Base-by-base conservation (phyloP, 768 basidiomycete species). In the Saitozyma podzolica region DNA sequence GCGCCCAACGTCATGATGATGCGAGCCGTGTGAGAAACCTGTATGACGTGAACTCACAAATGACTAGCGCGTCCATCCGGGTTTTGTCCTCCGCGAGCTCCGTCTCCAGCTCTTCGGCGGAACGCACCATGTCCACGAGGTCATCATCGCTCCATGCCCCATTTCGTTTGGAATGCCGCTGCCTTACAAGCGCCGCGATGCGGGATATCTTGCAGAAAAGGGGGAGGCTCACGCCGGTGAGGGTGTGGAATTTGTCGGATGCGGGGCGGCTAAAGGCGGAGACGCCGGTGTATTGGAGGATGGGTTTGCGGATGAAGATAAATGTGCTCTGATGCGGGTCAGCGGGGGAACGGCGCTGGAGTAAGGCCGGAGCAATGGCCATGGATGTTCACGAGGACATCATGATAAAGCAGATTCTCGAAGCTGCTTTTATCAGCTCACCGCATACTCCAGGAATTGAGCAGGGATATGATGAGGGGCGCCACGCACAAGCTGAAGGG, bases 371-470 rank as follows among this genome's bases (percentile, higher is more conserved):
- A 10, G 19, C 17, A 7, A 47, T n/a, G 40, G 29, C 2, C n/a
- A 40, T 14, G 3, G 9, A 0, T 6, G 60, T 67, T 54, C 52
- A 73, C 70, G 42, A 72, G 54, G 11, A 68, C 66, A 42, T 73
- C 70, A 42, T 73, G 66, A 43, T 73, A 70, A 8, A 71, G 50
- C 14, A 75, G 41, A 42, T 75, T 73, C 41, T 75, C 70, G 47
- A 72, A 65, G 61, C 73, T 74, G 59, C 48, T n/a, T 10, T 29
- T 16, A 9, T 40, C 20, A 14, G 39, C n/a, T 39, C n/a, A 1
- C 14, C 17, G 59, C 70, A 63, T 49, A 75, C 66, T 9, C 43
- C 43, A 45, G n/a, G n/a, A n/a, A n/a, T n/a, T n/a, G n/a, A n/a
- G n/a, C n/a, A n/a, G 16, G 16, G 43, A 45, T 16, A 16, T 45